A percentile compares a stretch with the other conserved stretches of the same genome.
phyloP scores from a whole-genome alignment of 192 early-diverging fungal species.

The Jimgerdemannia lactiflua region DNA sequence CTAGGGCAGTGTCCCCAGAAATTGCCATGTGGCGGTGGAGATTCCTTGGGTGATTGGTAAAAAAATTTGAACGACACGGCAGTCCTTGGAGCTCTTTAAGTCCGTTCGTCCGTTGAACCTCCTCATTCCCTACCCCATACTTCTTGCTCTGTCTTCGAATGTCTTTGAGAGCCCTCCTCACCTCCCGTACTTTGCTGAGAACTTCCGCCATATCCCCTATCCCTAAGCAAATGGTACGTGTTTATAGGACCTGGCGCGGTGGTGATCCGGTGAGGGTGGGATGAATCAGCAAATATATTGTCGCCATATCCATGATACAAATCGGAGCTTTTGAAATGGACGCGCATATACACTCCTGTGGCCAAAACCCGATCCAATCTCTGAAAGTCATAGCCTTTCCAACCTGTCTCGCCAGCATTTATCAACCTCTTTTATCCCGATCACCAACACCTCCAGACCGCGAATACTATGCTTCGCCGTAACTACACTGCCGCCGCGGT shows the following conservation, averaged over 20 bases:
- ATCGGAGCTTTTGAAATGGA: background rate
- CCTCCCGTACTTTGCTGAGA: background rate
- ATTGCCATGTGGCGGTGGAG: too few species aligned
- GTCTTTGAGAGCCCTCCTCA: background rate
- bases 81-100: too few species aligned
- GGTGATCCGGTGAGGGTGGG: too few species aligned
- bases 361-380: too few species aligned
- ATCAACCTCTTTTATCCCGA: background rate
- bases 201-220: background rate
- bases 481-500: conserved; percentile 31
- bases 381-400: background rate
- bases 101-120: too few species aligned
- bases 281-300: background rate
- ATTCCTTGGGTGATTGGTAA: too few species aligned
- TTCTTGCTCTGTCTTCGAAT: background rate
- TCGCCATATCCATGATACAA: background rate
- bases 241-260: too few species aligned
- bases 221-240: background rate
- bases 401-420: background rate
- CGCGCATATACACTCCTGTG: background rate
- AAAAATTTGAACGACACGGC: too few species aligned
- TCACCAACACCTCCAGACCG: background rate
- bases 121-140: too few species aligned
- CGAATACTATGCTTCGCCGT: conserved; percentile 32
- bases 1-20: too few species aligned